Percentiles rank a stretch among this genome's conserved stretches.
Conservation (phyloP, 495 filamentous ascomycete genomes). For the Bacidia rubella region DNA sequence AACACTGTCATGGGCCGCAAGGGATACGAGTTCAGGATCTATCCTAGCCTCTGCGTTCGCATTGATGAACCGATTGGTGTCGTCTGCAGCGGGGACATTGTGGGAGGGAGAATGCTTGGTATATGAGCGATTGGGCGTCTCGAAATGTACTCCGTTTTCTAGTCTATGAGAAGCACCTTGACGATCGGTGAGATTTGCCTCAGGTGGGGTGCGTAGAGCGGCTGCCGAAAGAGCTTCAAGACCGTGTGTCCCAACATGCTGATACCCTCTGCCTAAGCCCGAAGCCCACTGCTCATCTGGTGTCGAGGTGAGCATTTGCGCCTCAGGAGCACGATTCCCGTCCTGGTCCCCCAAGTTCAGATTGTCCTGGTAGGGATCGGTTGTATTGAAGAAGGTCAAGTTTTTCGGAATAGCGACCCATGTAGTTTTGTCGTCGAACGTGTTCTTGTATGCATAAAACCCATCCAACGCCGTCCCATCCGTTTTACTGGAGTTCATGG, state of each 20-base stretch:
- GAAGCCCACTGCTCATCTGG: not conserved
- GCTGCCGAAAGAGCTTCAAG: conserved; percentile 45
- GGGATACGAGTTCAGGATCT: conserved; percentile 30
- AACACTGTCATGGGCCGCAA: conserved; percentile 7
- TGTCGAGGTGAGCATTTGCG: not conserved
- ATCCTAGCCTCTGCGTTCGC: conserved; percentile 39
- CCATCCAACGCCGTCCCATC: conserved; percentile 37
- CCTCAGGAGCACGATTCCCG: conserved; percentile 21
- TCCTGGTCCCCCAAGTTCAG: conserved; percentile 13
- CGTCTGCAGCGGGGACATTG: conserved; percentile 12
- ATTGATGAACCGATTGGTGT: conserved; percentile 45
- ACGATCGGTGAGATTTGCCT: conserved; percentile 12
- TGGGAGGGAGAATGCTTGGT: conserved; percentile 19
- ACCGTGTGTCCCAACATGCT: conserved; percentile 29
- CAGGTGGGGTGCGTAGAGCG: conserved; percentile 21
- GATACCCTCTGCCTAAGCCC: not conserved
- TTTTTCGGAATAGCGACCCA: conserved; percentile 47
- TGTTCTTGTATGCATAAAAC: conserved; percentile 61
- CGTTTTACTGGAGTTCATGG: conserved; percentile 42
- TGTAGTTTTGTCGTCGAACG: conserved; percentile 45
- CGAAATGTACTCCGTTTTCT: not conserved
- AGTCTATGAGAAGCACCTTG: not conserved
- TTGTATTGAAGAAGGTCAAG: conserved; percentile 54
- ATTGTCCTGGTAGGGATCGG: conserved; percentile 46
- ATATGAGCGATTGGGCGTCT: not conserved